Conservation (phyloP, 257 asterid genomes). For the Anisodus tanguticus region DNA sequence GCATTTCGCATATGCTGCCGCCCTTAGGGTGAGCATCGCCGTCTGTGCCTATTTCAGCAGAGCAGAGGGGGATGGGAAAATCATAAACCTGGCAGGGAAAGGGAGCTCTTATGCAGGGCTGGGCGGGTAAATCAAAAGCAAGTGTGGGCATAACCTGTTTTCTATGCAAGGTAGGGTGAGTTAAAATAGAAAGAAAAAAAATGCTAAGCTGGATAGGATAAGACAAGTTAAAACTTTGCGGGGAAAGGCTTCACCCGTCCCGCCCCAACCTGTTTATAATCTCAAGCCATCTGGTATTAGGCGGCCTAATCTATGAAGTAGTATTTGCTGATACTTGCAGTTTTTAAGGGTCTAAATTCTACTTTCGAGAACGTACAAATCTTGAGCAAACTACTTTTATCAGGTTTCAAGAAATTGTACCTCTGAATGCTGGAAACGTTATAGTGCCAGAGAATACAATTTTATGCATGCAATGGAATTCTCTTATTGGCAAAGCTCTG, state of each 20-base stretch:
- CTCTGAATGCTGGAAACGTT: constrained; percentile 64
- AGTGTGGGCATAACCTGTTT: neutral
- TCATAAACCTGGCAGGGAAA: neutral
- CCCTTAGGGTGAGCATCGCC: neutral
- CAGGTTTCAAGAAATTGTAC: constrained; percentile 82
- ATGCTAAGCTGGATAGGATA: neutral
- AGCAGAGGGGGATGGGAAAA: neutral
- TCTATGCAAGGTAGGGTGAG: neutral
- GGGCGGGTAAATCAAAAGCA: neutral
- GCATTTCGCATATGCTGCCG: neutral
- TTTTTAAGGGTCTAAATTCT: neutral
- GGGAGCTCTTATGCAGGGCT: neutral
- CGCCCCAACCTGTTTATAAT: neutral
- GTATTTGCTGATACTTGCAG: neutral
- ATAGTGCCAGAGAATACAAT: constrained; percentile 47
- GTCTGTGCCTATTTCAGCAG: constrained; percentile 1
- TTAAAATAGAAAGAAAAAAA: neutral
- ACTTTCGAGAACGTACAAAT: neutral
- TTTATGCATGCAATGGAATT: constrained; percentile 58
- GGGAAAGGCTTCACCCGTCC: neutral
- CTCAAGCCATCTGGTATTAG: constrained; percentile 6
- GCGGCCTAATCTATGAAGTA: neutral
- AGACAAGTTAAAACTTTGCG: neutral
- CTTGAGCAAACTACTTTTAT: constrained; percentile 27
- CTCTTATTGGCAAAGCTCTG: constrained; percentile 56